Evolutionary conservation across 2,329 filamentous ascomycete genomes (phyloP).

Genomic region (Colletotrichum camelliae): DNA sequence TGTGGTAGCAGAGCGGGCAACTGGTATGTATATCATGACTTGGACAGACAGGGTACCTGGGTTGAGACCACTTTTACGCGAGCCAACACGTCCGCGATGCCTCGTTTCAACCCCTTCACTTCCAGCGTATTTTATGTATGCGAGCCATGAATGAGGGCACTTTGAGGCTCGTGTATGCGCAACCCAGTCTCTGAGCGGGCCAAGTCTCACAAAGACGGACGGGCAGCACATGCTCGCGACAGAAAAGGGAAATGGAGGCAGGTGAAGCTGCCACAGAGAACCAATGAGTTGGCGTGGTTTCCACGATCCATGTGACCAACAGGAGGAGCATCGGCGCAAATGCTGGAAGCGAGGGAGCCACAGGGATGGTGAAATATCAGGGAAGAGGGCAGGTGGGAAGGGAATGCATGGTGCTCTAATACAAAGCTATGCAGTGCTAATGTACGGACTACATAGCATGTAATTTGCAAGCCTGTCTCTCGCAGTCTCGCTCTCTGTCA

Average conservation of each 20-base stretch:
- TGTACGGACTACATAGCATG: neutral
- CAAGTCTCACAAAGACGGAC: neutral
- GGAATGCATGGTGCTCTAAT: neutral
- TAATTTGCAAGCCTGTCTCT: neutral
- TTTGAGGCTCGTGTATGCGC: neutral
- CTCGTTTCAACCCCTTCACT: constrained; percentile 18
- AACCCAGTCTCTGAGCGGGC: neutral
- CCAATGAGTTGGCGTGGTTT: neutral
- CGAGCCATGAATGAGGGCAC: neutral
- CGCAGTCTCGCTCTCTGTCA: neutral
- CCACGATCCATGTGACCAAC: neutral
- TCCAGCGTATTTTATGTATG: neutral
- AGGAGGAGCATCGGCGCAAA: neutral
- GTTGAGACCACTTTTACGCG: constrained; percentile 15
- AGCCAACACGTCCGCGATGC: constrained; percentile 7
- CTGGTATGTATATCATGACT: neutral
- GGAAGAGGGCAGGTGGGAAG: neutral
- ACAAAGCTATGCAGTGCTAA: neutral
- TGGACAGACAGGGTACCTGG: neutral
- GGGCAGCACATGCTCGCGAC: neutral
- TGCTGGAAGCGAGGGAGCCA: constrained; percentile 1
- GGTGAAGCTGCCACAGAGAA: neutral
- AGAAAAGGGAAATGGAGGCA: constrained; percentile 6
- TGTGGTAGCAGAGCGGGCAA: neutral
- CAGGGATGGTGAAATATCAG: constrained; percentile 3